phyloP scores from a whole-genome alignment of 1,139 yeast genomes.

The Scheffersomyces insectosa region DNA sequence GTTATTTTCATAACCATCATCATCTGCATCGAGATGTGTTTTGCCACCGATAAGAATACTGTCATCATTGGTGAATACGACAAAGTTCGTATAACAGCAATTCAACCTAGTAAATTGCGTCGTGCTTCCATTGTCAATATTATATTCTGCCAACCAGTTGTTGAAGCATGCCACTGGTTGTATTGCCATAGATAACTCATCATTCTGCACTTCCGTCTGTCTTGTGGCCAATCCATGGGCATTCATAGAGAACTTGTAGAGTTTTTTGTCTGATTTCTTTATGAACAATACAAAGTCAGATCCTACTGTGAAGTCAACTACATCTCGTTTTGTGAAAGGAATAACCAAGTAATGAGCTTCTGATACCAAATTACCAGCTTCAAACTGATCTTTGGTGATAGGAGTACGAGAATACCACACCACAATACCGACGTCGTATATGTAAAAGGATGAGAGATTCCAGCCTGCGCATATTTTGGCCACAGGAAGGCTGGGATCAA shows the following conservation, averaged over 20 bases:
- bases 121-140: slow-evolving; percentile 14
- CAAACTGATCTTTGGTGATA: slow-evolving; percentile 23
- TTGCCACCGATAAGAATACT: slow-evolving; percentile 47
- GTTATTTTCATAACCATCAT: slow-evolving; percentile 4
- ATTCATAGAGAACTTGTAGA: slow-evolving; percentile 42
- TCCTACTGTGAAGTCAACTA: slow-evolving; percentile 61
- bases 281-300: slow-evolving; percentile 53
- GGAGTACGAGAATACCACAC: slow-evolving; percentile 57
- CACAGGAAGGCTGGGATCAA: slow-evolving; percentile 18
- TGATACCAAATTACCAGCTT: slow-evolving; percentile 16
- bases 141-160: slow-evolving; percentile 27
- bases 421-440: slow-evolving; percentile 54
- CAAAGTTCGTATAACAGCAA: slow-evolving; percentile 53
- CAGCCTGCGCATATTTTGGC: slow-evolving; percentile 67
- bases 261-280: slow-evolving; percentile 38
- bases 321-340: slow-evolving; percentile 37
- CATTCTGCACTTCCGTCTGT: slow-evolving; percentile 2
- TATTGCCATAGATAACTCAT: slow-evolving; percentile 10
- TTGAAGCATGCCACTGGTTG: slow-evolving; percentile 23
- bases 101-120: slow-evolving; percentile 43
- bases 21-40: slow-evolving; percentile 9
- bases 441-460: slow-evolving; percentile 57
- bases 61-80: slow-evolving; percentile 54
- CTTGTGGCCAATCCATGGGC: slow-evolving; percentile 15
- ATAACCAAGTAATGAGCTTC: slow-evolving; percentile 43